Conservation (phyloP, 1,284 basidiomycete genomes). For the Rhizopogon hawkerae region DNA sequence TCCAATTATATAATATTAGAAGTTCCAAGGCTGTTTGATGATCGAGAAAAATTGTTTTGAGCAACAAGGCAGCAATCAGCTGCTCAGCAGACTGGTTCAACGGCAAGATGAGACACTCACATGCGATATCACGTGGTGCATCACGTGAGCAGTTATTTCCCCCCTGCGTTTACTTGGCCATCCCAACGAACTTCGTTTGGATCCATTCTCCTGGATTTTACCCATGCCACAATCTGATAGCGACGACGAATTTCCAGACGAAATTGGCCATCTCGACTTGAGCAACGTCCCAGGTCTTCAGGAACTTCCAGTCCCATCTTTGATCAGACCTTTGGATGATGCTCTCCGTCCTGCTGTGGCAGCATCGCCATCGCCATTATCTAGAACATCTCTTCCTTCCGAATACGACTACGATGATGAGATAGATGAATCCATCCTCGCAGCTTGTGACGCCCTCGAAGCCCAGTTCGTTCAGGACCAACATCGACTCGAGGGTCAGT, state of each 20-base stretch:
- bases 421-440: conserved; percentile 23
- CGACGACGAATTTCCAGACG: conserved; percentile 35
- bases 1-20: no score
- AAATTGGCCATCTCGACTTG: conserved; percentile 32
- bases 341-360: background rate
- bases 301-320: conserved; percentile 22
- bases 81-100: no score
- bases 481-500: background rate
- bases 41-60: no score
- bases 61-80: no score
- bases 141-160: background rate
- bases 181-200: background rate
- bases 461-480: conserved; percentile 4
- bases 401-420: conserved; percentile 27
- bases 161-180: no score
- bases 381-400: conserved; percentile 7
- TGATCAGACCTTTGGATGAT: background rate
- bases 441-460: conserved; percentile 29
- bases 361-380: background rate
- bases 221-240: conserved; percentile 12
- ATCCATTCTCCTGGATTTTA: background rate
- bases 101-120: no score
- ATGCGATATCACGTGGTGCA: no score
- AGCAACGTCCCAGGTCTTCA: conserved; percentile 28
- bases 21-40: no score